phyloP scores from a whole-genome alignment of 2,329 filamentous ascomycete genomes.

The Colletotrichum tamarilloi region DNA sequence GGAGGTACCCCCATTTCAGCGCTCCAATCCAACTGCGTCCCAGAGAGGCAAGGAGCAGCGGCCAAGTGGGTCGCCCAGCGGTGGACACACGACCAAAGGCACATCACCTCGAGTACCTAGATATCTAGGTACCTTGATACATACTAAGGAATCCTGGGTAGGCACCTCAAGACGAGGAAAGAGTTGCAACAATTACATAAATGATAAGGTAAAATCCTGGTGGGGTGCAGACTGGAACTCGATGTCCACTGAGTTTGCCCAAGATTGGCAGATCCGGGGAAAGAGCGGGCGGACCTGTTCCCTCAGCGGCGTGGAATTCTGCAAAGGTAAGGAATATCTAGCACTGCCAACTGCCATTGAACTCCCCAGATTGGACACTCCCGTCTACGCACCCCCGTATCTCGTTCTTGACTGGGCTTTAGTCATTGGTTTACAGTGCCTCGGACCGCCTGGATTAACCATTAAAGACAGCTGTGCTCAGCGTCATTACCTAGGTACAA shows the following conservation, averaged over 20 bases:
- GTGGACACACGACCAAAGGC: not conserved
- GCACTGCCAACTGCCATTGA: not conserved
- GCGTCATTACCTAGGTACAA: not conserved
- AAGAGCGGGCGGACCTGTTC: not conserved
- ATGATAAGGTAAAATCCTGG: no score
- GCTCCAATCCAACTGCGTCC: not conserved
- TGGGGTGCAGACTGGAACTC: not conserved
- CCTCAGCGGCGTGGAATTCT: not conserved
- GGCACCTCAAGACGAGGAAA: no score
- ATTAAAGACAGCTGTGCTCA: not conserved
- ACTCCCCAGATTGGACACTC: not conserved
- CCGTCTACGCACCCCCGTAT: no score
- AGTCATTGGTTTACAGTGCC: not conserved
- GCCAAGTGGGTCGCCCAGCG: not conserved
- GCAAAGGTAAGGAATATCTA: not conserved
- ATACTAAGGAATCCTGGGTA: no score
- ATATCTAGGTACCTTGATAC: no score
- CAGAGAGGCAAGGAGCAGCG: not conserved
- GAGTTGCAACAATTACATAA: no score
- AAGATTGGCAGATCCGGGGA: constrained; percentile 5
- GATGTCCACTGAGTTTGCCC: not conserved
- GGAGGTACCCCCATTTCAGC: not conserved
- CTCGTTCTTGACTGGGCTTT: not conserved
- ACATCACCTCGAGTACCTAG: not conserved
- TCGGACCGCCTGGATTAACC: not conserved